Base-by-base conservation (phyloP, 2,329 filamentous ascomycete genomes). In the Chaetomiaceae sp. region DNA sequence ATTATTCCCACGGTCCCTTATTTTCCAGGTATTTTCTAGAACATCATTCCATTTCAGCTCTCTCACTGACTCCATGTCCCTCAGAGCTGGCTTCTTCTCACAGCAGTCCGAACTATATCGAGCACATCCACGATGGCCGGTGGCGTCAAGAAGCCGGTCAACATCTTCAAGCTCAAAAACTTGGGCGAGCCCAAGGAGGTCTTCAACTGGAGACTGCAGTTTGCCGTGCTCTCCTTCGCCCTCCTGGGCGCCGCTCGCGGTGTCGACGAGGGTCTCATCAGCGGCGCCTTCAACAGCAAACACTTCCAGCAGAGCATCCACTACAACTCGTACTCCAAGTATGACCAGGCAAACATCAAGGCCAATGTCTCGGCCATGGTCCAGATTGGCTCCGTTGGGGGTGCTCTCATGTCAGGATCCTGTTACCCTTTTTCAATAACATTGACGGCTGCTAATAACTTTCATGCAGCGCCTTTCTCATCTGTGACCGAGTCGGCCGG, bases 351-450 rank as follows among this genome's bases (percentile, higher is more conserved):
- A 56, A 83, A 88, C 66, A 84, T 86, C 71, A 83, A 87, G 69
- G 83, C 80, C 61, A 91, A 91, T 68, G 86, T 91, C 51, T 86
- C 87, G 1, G 81, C 85, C 44, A 91, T 91, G 88, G 88, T 91
- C 0, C 88, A 91, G 69, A 82, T 91, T 63, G 88, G 88, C 22
- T 87, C 82, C 22, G 86, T 91, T 27, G 83, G 75, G 4, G 88
- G 88, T 3, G 61, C 65, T n/a, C 51, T 77, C 22, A 53, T 77
- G 73, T 75, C 64, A 65, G 70, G 54, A 14, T 23, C 29, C 12
- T 36, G 27, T 29, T n/a, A n/a, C n/a, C 11, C 6, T 15, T 23
- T 12, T 23, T 3, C 9, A 14, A 12, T 25, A 8, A 23, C 14
- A 43, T 6, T 11, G 22, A 12, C 12, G 6, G 15, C 17, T 3